Base-by-base conservation (phyloP, 2,329 filamentous ascomycete genomes). In the Coleophoma eucalyptorum region DNA sequence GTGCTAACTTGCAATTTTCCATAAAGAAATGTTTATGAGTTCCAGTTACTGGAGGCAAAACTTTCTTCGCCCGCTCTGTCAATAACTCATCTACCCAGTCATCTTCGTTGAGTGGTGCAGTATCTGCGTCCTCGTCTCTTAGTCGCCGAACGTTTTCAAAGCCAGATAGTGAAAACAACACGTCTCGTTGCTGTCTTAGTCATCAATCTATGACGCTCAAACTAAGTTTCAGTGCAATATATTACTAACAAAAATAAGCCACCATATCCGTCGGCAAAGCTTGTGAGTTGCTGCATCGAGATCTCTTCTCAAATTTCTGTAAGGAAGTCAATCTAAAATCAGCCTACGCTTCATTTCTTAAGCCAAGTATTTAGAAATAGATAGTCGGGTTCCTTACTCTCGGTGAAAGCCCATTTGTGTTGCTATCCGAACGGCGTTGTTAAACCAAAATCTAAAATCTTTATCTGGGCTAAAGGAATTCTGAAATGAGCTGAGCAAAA, bases 361-460 rank as follows among this genome's bases (percentile, higher is more conserved):
- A 8, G n/a, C n/a, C n/a, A n/a, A n/a, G n/a, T n/a, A n/a, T n/a
- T n/a, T n/a, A n/a, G n/a, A n/a, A n/a, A n/a, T n/a, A n/a, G n/a
- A n/a, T n/a, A n/a, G n/a, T n/a, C n/a, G n/a, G n/a, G 33, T 21
- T 45, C 4, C 20, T 32, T 45, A 45, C 43, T 41, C 21, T 21
- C 46, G 19, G 21, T 48, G 46, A n/a, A 48, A n/a, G 8, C 46
- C 46, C 46, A 48, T 48, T 35, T 35, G 19, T 16, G 19, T 48
- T 8, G 46, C 46, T n/a, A 48, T 48, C 13, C 46, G 46, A 41
- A 33, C 19, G 15, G 46, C 31, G 33, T 48, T 48, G 40, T 48
- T 15, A 38, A 48, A 41, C 46, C 46, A 48, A 18, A 37, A 48
- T 15, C 46, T 31, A 16, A 48, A 48, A 18, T 48, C 46, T 48